Evolutionary conservation across 257 asterid genomes (phyloP).

Genomic region (Parsonsia alboflavescens): DNA sequence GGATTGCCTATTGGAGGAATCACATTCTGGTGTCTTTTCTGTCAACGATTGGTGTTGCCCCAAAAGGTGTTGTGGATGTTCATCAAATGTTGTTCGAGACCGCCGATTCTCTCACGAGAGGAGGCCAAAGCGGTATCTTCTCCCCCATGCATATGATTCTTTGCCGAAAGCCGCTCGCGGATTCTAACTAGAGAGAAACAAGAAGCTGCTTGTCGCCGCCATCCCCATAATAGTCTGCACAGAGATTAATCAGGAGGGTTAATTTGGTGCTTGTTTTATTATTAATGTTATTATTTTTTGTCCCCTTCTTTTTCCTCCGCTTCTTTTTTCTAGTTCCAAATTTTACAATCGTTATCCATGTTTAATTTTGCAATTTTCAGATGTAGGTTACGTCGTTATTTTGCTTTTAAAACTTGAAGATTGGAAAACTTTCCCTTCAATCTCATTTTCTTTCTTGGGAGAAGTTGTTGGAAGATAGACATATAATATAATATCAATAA

Average conservation of each 20-base stretch:
- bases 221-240: constrained; percentile 13
- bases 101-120: constrained; percentile 56
- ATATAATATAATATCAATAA: no score
- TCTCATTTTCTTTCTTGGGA: not conserved
- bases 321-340: not conserved
- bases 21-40: constrained; percentile 56
- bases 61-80: constrained; percentile 36
- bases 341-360: constrained; percentile 10
- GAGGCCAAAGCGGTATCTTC: constrained; percentile 63
- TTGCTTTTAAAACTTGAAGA: constrained; percentile 6
- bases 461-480: no score
- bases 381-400: not conserved
- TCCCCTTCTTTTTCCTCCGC: no score
- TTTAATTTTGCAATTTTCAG: constrained; percentile 13
- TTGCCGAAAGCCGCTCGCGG: constrained; percentile 52
- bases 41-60: constrained; percentile 59
- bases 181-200: not conserved
- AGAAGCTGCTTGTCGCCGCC: not conserved
- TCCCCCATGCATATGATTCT: constrained; percentile 73
- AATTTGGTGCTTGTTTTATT: constrained; percentile 21
- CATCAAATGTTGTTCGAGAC: constrained; percentile 62
- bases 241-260: constrained; percentile 25
- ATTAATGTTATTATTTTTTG: not conserved
- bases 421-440: constrained; percentile 4
- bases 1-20: constrained; percentile 83